These are phyloP conservation scores for Naumovozyma dairenensis DNA, from an alignment of 805 yeast species.

Conservation along the genomic window DNA sequence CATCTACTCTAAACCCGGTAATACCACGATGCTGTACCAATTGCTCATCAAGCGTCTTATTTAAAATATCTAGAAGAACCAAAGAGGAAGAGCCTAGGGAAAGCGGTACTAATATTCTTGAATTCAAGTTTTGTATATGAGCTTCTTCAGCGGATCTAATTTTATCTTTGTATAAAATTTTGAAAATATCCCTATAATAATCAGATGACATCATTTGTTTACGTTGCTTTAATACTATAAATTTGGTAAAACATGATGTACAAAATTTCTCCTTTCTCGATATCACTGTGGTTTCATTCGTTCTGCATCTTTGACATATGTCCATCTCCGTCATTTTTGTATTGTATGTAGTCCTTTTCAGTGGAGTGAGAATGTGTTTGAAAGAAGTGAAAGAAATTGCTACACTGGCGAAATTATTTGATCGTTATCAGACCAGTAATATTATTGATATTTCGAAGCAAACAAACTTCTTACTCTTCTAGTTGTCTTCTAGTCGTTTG, in stretches of 20 bases:
- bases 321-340: background rate
- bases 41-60: constrained; percentile 56
- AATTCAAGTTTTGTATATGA: constrained; percentile 29
- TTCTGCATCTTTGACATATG: constrained; percentile 21
- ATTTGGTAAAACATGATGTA: constrained; percentile 52
- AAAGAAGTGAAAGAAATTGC: too few relatives aligned
- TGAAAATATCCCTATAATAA: constrained; percentile 59
- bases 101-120: constrained; percentile 45
- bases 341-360: too few relatives aligned
- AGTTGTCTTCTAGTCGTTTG: too few relatives aligned
- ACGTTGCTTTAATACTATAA: constrained; percentile 70
- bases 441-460: too few relatives aligned
- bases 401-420: too few relatives aligned
- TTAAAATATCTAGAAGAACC: constrained; percentile 56
- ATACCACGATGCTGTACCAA: constrained; percentile 47
- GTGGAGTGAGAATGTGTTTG: too few relatives aligned
- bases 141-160: constrained; percentile 16
- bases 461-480: too few relatives aligned
- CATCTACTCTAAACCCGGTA: constrained; percentile 55
- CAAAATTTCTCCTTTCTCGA: constrained; percentile 29
- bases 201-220: constrained; percentile 61
- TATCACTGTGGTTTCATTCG: constrained; percentile 10
- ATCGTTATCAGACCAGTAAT: too few relatives aligned
- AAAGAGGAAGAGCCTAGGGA: constrained; percentile 58
- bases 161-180: constrained; percentile 26